Evolutionary conservation across 2,329 filamentous ascomycete species (phyloP), one percentile per base, ranked within the genome.

Genomic region (Aspergillus oerlinghausenensis): DNA sequence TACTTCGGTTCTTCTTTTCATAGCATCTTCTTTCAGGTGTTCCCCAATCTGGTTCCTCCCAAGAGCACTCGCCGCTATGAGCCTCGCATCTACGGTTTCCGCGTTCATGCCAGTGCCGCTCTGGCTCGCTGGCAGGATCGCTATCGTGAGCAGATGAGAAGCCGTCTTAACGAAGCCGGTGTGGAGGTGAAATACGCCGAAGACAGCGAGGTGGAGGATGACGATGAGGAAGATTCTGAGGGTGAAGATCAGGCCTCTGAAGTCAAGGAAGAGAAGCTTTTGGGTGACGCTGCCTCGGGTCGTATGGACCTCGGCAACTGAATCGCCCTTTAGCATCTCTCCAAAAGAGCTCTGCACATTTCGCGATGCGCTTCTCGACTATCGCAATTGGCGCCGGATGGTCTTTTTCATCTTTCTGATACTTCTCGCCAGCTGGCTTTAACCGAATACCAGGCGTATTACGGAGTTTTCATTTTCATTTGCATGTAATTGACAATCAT

Each of bases 1-100:
- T 99, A 97, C 82, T 99, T 99, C 66, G 94, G 94, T 65, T 92
- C 93, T 50, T 96, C 90, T 2, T 99, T 99, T 81, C 93, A 97
- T 82, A 97, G 97, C 78, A 97, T 99, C 76, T 86, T 99, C 60
- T 97, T 99, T 80, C 94, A 99, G 75, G 94, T 99, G 55, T 97
- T 97, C 73, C 93, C 94, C 5, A 86, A 89, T 25, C 82, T 99
- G 65, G 86, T 95, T 52, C 94, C 94, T 3, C 80, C 86, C 64
- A 99, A 97, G 82, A 91, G 86, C 65, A 81, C 87, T 60, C 87
- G 91, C 62, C 85, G 94, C 64, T 97, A 97, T 76, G 84, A 93
- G 55, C 94, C 94, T 25, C 86, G 89, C 57, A 88, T 96, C 59
- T 99, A 94, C 73, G 94, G 94, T 35, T 99, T 99, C 82, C 91